Conservation (phyloP, 2,329 filamentous ascomycete genomes). For the Fusarium sulawesiense region DNA sequence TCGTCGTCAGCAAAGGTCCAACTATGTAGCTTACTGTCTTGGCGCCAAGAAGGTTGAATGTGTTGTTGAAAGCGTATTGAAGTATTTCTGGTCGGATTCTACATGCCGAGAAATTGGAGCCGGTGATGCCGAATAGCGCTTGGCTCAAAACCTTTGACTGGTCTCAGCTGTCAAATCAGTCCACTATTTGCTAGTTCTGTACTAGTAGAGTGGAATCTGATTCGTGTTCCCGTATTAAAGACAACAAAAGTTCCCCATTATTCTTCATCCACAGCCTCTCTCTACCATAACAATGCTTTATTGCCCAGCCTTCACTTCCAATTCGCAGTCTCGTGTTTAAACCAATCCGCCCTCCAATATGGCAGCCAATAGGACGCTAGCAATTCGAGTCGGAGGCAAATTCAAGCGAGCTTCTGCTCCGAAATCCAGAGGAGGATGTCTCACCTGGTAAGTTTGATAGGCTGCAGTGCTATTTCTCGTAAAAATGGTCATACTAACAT, state of each 20-base stretch:
- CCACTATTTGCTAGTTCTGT: background rate
- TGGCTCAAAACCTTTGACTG: background rate
- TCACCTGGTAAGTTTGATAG: conserved; percentile 21
- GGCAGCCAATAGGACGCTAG: background rate
- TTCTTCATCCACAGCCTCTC: background rate
- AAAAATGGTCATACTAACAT: background rate
- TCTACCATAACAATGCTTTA: background rate
- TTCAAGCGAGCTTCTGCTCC: conserved; percentile 13
- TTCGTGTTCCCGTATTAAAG: background rate
- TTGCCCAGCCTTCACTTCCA: background rate
- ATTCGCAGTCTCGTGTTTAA: conserved; percentile 3
- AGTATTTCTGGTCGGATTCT: background rate
- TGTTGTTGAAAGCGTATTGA: background rate
- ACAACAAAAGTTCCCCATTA: background rate
- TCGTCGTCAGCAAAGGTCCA: background rate
- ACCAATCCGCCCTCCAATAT: background rate
- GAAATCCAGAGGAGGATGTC: conserved; percentile 11
- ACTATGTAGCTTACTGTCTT: background rate
- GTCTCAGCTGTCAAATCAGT: background rate
- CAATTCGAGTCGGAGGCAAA: background rate
- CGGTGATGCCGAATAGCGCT: background rate
- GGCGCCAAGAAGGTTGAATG: conserved; percentile 1
- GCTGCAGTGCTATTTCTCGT: background rate
- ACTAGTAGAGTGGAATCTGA: background rate
- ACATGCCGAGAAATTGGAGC: background rate